Evolutionary conservation across 2,329 filamentous ascomycete species (phyloP).

Genomic region (Stagonosporopsis rhizophila): DNA sequence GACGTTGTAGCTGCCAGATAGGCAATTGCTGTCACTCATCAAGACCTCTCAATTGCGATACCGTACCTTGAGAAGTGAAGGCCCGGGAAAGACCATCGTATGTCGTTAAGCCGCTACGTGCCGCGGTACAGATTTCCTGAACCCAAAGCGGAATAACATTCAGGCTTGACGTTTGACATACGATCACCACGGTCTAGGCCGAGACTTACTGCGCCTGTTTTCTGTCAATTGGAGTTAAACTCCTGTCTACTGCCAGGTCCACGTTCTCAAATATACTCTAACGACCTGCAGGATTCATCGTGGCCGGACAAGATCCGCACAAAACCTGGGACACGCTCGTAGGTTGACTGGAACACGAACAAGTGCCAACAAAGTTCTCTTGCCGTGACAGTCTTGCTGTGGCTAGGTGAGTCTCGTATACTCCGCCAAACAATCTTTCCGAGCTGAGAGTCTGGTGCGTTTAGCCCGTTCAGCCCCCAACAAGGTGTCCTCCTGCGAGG

Average conservation of each 20-base stretch:
- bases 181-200: conserved; percentile 5
- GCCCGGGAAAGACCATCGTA: background rate
- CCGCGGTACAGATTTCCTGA: background rate
- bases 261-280: background rate
- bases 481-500: conserved; percentile 3
- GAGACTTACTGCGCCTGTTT: background rate
- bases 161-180: background rate
- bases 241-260: background rate
- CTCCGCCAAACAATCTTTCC: background rate
- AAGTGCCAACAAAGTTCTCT: background rate
- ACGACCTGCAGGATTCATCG: background rate
- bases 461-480: too few species aligned
- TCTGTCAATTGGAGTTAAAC: background rate
- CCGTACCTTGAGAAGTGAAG: background rate
- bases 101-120: background rate
- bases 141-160: background rate
- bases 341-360: background rate
- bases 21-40: background rate
- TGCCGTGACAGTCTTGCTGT: background rate
- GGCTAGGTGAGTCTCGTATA: background rate
- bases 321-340: background rate
- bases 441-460: background rate
- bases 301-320: background rate
- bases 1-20: background rate
- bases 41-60: too few species aligned